A percentile compares a stretch with the other conserved stretches of the same genome.
phyloP scores from a whole-genome alignment of 345 rosid species.

The Clausena lansium region DNA sequence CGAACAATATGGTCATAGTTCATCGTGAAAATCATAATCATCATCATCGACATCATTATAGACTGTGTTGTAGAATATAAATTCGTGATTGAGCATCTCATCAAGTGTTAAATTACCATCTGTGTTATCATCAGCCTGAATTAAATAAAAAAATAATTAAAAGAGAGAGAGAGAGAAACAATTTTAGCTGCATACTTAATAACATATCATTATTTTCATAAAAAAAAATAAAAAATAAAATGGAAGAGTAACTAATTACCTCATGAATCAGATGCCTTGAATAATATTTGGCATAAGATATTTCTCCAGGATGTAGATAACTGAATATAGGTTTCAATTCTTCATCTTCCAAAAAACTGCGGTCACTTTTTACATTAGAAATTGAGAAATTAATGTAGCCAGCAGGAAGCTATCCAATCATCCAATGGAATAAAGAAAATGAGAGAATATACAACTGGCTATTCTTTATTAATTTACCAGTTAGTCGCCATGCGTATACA shows the following conservation, averaged over 20 bases:
- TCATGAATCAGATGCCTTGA: conserved; percentile 44
- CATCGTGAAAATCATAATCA: conserved; percentile 7
- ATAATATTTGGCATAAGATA: conserved; percentile 54
- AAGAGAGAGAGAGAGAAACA: too few species aligned
- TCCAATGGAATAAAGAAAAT: too few species aligned
- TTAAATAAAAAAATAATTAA: neutral
- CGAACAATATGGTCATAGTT: too few species aligned
- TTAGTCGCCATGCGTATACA: too few species aligned
- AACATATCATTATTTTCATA: too few species aligned
- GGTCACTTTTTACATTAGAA: neutral
- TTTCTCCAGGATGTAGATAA: conserved; percentile 65
- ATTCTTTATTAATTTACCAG: too few species aligned
- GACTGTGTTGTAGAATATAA: conserved; percentile 52
- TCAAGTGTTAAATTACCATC: conserved; percentile 53
- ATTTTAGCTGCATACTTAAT: too few species aligned
- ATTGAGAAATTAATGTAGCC: too few species aligned
- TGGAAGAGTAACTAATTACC: conserved; percentile 25
- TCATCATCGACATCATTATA: conserved; percentile 34
- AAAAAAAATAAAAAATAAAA: too few species aligned
- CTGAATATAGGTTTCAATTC: conserved; percentile 58
- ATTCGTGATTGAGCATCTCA: conserved; percentile 61
- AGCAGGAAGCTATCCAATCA: too few species aligned
- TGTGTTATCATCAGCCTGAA: conserved; percentile 61
- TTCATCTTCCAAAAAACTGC: conserved; percentile 37
- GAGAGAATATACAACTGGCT: too few species aligned